Evolutionary conservation across 2,329 filamentous ascomycete genomes (phyloP).

Genomic region (Rutstroemia sp.): DNA sequence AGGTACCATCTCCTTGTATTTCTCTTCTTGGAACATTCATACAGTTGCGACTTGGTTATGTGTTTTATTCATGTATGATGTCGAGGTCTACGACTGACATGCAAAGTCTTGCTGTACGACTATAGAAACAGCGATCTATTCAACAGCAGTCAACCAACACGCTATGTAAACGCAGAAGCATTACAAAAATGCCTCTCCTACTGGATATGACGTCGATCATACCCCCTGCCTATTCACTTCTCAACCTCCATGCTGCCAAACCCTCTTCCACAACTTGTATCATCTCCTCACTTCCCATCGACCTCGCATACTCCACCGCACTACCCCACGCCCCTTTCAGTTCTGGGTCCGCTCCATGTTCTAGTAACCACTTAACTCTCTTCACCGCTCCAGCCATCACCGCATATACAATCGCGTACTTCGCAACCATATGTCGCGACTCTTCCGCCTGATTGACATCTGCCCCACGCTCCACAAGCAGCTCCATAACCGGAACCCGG

Average conservation of each 20-base stretch:
- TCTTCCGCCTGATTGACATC: not conserved
- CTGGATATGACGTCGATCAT: too few species aligned
- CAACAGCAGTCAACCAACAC: too few species aligned
- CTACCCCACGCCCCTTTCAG: not conserved
- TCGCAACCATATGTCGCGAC: not conserved
- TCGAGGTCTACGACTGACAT: too few species aligned
- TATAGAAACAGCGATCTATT: too few species aligned
- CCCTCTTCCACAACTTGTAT: not conserved
- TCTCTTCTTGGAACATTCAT: too few species aligned
- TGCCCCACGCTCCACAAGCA: not conserved
- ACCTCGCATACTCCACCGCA: not conserved
- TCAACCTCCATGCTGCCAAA: not conserved
- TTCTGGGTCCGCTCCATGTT: not conserved
- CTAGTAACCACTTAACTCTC: not conserved
- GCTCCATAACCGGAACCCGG: not conserved
- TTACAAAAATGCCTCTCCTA: too few species aligned
- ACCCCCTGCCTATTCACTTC: too few species aligned
- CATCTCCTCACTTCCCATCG: not conserved
- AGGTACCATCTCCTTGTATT: too few species aligned
- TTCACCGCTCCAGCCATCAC: not conserved
- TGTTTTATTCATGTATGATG: too few species aligned
- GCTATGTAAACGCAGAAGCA: too few species aligned
- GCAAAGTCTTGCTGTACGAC: too few species aligned
- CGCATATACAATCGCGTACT: not conserved
- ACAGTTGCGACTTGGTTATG: too few species aligned